Base-by-base conservation (phyloP, 306 rosid species). In the Hippophae tibetana region DNA sequence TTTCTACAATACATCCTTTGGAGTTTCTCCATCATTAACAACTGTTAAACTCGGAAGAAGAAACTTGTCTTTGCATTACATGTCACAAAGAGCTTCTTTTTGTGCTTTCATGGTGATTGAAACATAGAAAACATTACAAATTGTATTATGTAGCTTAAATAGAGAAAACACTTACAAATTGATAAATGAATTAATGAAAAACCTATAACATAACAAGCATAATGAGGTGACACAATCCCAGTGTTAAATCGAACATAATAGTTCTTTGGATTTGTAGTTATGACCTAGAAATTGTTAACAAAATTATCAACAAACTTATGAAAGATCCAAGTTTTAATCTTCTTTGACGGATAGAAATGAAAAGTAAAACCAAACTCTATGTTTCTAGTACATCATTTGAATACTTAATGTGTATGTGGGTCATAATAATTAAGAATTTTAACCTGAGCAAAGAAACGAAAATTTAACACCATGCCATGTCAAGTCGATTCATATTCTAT, bases 201-300 rank as follows among this genome's bases (percentile, higher is more conserved):
- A 89, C 97, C 97, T 78, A 74, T 84, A 54, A 89, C 83, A 55
- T 89, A 93, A 58, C 97, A 89, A n/a, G 95, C 76, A 43, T 95
- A 80, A 58, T 77, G 78, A 31, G 97, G 97, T 67, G 71, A 74
- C 44, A 89, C 90, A 61, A 89, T 11, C 67, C 97, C 97, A 6
- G 95, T 82, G 81, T 89, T 89, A 11, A 95, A 95, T 56, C 97
- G 89, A 79, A 89, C 97, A 69, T 94, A 89, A 69, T 89, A 89
- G 84, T 89, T 89, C 69, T 82, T 89, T 0, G 97, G 97, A 76
- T 89, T 89, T 7, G 95, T 89, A 7, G 97, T 89, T 73, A 86
- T 89, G 67, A 89, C 97, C 97, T 89, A 71, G 63, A 52, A 60
- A 47, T 18, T 42, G 69, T 43, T 18, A 69, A 68, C 9, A 13